Evolutionary conservation across 2,329 filamentous ascomycete genomes (phyloP).

Genomic region (Rutstroemia sp.): DNA sequence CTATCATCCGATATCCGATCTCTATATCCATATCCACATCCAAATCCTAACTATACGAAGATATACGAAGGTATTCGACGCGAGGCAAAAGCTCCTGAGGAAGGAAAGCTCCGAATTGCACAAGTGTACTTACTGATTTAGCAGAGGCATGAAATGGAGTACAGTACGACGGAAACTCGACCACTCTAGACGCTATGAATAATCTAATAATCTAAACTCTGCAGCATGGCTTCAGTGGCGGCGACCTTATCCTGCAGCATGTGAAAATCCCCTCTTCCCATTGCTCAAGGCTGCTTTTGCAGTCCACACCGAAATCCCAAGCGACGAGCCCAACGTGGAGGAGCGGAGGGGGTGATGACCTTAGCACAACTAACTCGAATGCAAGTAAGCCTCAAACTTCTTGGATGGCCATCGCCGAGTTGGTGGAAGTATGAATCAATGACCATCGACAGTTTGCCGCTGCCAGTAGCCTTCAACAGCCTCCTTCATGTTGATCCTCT

Average conservation of each 20-base stretch:
- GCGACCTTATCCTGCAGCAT: constrained; percentile 4
- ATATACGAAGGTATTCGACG: too few relatives aligned
- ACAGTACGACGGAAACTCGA: too few relatives aligned
- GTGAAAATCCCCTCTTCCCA: neutral
- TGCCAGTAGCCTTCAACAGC: neutral
- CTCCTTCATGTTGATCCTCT: neutral
- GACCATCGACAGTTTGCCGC: neutral
- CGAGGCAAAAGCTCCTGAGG: too few relatives aligned
- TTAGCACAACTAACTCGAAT: neutral
- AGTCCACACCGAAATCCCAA: neutral
- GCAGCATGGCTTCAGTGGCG: neutral
- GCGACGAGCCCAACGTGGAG: neutral
- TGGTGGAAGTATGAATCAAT: neutral
- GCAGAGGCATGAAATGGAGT: neutral
- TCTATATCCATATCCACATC: too few relatives aligned
- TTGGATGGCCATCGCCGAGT: neutral
- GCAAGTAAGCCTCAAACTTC: too few relatives aligned
- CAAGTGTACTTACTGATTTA: neutral
- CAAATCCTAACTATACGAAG: too few relatives aligned
- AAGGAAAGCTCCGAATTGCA: too few relatives aligned
- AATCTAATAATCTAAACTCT: neutral
- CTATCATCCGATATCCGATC: too few relatives aligned
- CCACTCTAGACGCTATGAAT: neutral
- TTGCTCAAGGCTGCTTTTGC: neutral
- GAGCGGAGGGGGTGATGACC: neutral